Evolutionary conservation across 257 asterid genomes (phyloP).

Genomic region (Solanum virginianum): DNA sequence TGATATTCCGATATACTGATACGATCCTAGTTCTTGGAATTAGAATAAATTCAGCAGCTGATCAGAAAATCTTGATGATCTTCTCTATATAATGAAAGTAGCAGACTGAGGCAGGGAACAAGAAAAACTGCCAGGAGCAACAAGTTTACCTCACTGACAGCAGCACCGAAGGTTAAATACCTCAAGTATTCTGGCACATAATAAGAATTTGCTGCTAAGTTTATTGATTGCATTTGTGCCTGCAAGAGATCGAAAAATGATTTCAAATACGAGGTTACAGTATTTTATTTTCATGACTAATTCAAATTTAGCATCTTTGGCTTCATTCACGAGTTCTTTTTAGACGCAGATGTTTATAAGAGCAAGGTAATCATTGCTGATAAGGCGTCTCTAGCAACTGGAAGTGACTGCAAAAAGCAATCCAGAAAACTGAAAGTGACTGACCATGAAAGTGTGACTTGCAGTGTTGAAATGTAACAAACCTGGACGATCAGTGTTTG

Average conservation of each 20-base stretch:
- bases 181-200: conserved; percentile 32
- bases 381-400: not conserved
- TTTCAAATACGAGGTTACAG: not conserved
- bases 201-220: conserved; percentile 39
- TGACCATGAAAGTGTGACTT: not conserved
- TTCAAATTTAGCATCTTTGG: not conserved
- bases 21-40: not conserved
- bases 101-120: not conserved
- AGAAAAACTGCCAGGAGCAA: not conserved
- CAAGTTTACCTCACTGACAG: conserved; percentile 56
- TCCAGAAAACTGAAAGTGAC: not conserved
- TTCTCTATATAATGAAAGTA: not conserved
- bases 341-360: not conserved
- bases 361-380: not conserved
- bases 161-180: conserved; percentile 60
- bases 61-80: no score
- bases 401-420: not conserved
- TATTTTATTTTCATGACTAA: not conserved
- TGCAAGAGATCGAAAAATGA: not conserved
- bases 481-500: conserved; percentile 48
- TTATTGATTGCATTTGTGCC: conserved; percentile 40
- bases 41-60: not conserved
- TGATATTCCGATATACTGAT: not conserved
- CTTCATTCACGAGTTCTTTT: not conserved
- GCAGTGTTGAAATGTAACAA: not conserved